Conservation (phyloP, 768 basidiomycete genomes). For the Ramaria rubella region DNA sequence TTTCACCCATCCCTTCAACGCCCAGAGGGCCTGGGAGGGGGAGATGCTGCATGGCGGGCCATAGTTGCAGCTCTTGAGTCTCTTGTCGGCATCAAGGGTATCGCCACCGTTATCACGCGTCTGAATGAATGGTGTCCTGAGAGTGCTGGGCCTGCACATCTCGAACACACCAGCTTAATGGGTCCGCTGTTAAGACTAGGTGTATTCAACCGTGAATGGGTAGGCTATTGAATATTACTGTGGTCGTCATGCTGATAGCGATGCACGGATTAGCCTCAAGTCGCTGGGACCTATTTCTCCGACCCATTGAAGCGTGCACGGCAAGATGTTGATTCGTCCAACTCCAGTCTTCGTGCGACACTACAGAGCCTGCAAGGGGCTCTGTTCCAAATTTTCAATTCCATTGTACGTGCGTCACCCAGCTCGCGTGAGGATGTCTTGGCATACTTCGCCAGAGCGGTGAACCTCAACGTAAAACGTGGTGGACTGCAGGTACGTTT, state of each 20-base stretch:
- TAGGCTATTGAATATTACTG: constrained; percentile 26
- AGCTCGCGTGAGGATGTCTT: constrained; percentile 77
- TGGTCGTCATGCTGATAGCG: constrained; percentile 9
- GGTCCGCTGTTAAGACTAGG: constrained; percentile 82
- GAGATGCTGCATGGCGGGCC: constrained; percentile 80
- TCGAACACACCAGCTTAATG: constrained; percentile 64
- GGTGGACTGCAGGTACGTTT: constrained; percentile 77
- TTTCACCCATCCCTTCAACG: constrained; percentile 59
- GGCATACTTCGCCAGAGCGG: constrained; percentile 68
- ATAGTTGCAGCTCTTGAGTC: constrained; percentile 75
- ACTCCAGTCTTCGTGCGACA: constrained; percentile 79
- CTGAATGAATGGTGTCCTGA: constrained; percentile 69
- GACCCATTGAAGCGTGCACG: constrained; percentile 71
- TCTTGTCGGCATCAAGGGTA: constrained; percentile 72
- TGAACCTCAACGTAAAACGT: constrained; percentile 74
- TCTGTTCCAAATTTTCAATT: constrained; percentile 83
- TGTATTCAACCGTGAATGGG: constrained; percentile 87
- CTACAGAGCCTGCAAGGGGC: constrained; percentile 79
- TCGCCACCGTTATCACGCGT: constrained; percentile 74
- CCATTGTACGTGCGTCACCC: constrained; percentile 77
- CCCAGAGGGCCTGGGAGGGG: constrained; percentile 63
- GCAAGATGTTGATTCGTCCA: constrained; percentile 75
- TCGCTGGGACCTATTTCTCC: constrained; percentile 77
- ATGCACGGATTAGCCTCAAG: constrained; percentile 48
- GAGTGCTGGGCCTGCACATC: constrained; percentile 48